Base-by-base conservation (phyloP, 2,329 filamentous ascomycete species). In the Thielaviopsis musarum region DNA sequence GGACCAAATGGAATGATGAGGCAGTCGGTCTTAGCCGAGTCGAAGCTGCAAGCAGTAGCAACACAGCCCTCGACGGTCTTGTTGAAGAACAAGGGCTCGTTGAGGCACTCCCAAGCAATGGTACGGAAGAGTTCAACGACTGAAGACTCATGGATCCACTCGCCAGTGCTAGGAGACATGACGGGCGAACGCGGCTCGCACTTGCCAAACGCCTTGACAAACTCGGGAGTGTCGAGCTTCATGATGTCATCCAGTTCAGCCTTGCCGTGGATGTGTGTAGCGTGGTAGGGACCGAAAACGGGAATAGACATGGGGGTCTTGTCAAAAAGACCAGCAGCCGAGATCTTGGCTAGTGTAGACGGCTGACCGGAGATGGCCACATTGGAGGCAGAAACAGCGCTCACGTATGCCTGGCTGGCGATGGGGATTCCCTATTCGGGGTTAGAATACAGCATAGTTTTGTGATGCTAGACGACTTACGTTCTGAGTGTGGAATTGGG, bases 201-300 rank as follows among this genome's bases (percentile, higher is more conserved):
- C 51, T 69, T 68, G 56, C 69, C 69, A 12, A 79, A 66, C 15
- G 70, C 70, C 48, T 72, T 69, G 34, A 65, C 65, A 10, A 76
- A 67, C 22, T 65, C 65, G 6, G 70, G 65, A 21, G 75, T 71
- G 48, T 73, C 69, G 30, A 79, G 69, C 17, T 69, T 68, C 30
- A 81, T 67, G 26, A 80, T 72, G 61, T 68, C 69, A 53, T 73
- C 71, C 21, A 79, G 67, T 60, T 79, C 72, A 19, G 66, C 67
- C 17, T 66, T 64, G 0, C 69, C 69, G 65, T 80, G 74, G n/a
- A 81, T 69, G 65, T 81, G 77, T 2, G 74, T 63, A 45, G 79
- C 77, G 65, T 82, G 79, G 64, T 80, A 82, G 6, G 79, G 79
- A 0, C 76, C 79, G 63, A 77, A 76, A 26, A 82, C 74, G 0